Conservation (phyloP, 371 early-diverging fungal genomes). For the Mucor saturninus region DNA sequence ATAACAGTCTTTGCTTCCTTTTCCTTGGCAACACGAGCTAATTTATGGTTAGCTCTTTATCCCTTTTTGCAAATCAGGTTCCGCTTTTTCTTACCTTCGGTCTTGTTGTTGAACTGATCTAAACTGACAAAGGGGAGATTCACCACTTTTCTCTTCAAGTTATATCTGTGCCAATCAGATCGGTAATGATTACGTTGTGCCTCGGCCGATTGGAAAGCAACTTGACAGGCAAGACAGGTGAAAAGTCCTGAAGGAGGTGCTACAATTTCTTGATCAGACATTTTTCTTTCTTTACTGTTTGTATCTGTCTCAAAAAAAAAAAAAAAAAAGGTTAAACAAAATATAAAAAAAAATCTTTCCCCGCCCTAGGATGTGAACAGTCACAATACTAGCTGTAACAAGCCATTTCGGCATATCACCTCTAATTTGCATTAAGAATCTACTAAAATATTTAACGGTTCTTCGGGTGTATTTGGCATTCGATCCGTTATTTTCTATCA, state of each 20-base stretch:
- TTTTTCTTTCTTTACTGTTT: conserved; percentile 2
- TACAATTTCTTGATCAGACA: conserved; percentile 20
- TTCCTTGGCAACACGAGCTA: conserved; percentile 40
- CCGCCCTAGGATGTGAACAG: background rate
- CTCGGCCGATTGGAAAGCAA: conserved; percentile 83
- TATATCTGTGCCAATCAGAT: conserved; percentile 90
- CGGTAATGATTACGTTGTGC: conserved; percentile 84
- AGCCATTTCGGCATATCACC: background rate
- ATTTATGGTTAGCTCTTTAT: background rate
- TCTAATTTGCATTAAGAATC: background rate
- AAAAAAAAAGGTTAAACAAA: conserved; percentile 1
- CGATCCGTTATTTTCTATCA: no score
- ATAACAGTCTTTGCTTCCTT: conserved; percentile 26
- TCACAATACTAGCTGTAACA: background rate
- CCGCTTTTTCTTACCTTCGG: conserved; percentile 35
- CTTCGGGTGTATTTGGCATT: no score
- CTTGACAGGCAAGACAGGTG: conserved; percentile 83
- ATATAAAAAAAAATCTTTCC: conserved; percentile 4
- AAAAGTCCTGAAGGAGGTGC: conserved; percentile 43
- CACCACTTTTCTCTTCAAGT: conserved; percentile 86
- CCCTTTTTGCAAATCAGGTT: background rate
- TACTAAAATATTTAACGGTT: no score
- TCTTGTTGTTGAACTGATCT: conserved; percentile 68
- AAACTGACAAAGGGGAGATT: conserved; percentile 76
- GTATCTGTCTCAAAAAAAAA: background rate